phyloP scores from a whole-genome alignment of 805 yeast species.

The Candida berthetii region DNA sequence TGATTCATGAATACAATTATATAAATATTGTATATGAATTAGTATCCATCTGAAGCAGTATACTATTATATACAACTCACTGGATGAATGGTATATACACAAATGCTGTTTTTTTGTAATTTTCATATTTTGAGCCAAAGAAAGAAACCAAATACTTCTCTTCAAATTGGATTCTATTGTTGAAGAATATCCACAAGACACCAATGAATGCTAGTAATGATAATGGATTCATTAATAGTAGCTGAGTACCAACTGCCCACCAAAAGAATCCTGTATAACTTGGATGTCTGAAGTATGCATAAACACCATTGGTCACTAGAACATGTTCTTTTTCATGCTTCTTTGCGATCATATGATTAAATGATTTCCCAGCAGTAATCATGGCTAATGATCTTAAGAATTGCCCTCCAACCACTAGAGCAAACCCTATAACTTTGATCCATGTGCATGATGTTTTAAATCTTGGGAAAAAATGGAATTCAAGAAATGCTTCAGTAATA shows the following conservation, averaged over 20 bases:
- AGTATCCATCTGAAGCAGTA: too few relatives aligned
- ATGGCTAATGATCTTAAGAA: constrained; percentile 65
- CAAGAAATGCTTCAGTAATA: constrained; percentile 41
- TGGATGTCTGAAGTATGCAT: constrained; percentile 71
- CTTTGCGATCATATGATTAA: constrained; percentile 71
- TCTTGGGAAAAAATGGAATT: constrained; percentile 32
- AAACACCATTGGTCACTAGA: constrained; percentile 72
- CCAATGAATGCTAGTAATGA: constrained; percentile 45
- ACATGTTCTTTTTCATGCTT: constrained; percentile 47
- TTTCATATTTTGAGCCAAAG: constrained; percentile 61
- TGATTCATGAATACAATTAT: too few relatives aligned
- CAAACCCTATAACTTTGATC: constrained; percentile 38
- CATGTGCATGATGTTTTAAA: constrained; percentile 17
- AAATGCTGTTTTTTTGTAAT: constrained; percentile 42
- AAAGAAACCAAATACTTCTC: constrained; percentile 59
- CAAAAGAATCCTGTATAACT: constrained; percentile 86
- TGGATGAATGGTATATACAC: constrained; percentile 62
- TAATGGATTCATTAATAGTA: constrained; percentile 62
- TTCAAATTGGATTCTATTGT: constrained; percentile 60
- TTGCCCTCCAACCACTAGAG: constrained; percentile 56
- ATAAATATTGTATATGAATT: too few relatives aligned
- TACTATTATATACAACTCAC: constrained; percentile 5
- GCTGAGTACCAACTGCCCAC: constrained; percentile 89
- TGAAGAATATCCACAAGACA: constrained; percentile 68
- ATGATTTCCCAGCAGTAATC: constrained; percentile 82